Conservation (phyloP, 495 filamentous ascomycete genomes). For the Penicillium dipodomyicola region DNA sequence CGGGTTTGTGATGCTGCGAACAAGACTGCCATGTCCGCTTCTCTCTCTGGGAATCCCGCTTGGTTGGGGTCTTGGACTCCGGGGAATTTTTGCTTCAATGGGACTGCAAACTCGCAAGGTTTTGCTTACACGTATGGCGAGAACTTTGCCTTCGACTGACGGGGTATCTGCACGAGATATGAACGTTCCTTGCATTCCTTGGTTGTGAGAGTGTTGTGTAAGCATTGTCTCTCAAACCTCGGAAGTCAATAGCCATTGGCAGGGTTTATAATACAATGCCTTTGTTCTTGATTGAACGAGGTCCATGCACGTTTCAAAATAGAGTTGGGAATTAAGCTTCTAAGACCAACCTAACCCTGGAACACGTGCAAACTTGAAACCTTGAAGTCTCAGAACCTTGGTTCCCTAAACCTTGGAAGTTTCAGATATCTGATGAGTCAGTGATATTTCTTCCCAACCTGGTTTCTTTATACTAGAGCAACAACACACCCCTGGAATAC, state of each 20-base stretch:
- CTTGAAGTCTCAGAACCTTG: not conserved
- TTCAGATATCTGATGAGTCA: not conserved
- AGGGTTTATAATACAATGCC: not conserved
- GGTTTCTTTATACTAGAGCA: not conserved
- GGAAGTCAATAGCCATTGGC: not conserved
- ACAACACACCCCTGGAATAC: no score
- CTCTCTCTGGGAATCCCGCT: not conserved
- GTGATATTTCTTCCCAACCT: not conserved
- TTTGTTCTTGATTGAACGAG: not conserved
- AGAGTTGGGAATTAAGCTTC: constrained; percentile 1
- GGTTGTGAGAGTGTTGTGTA: not conserved
- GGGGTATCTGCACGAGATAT: not conserved
- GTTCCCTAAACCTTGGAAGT: not conserved
- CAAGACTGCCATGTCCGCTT: not conserved
- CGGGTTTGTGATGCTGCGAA: not conserved
- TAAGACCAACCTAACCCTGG: not conserved
- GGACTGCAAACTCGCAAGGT: not conserved
- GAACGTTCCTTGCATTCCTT: no score
- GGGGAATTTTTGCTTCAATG: not conserved
- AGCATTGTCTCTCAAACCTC: not conserved
- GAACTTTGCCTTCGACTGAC: not conserved
- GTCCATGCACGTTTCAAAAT: not conserved
- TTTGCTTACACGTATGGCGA: not conserved
- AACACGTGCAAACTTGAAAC: not conserved
- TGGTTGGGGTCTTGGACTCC: constrained; percentile 2